Base-by-base conservation (phyloP, 2,329 filamentous ascomycete species). In the Cladorrhinum sp. region DNA sequence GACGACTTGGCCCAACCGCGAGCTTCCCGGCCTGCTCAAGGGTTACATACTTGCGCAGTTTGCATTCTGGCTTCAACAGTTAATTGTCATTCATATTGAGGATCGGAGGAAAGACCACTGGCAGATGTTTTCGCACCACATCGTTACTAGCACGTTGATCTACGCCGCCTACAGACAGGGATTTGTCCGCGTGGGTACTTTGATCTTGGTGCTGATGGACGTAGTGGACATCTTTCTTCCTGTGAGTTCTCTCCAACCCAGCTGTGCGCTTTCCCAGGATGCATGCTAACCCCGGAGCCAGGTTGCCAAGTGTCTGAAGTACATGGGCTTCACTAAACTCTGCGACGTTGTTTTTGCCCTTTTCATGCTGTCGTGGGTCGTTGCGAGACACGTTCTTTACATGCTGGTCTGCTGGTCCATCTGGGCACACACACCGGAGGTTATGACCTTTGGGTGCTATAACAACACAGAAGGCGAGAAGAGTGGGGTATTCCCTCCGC, bases 111-210 rank as follows among this genome's bases (percentile, higher is more conserved):
- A 98, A 78, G 95, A 99, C 70, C 89, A 97, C 76, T 90, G 86
- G 79, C 94, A 98, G 76, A 98, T 98, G 95, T 86, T 98, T 67
- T 88, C 86, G 18, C 95, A 98, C 75, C 95, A 99, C 77, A 85
- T 97, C 72, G 87, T 98, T 73, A 99, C 95, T 20, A 91, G 88
- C 70, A 79, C 81, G 4, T 85, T 99, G 50, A 87, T 99, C 65
- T 86, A 87, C 60, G 83, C 87, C 30, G 94, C 90, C 66, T 98
- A 98, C 74, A 85, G 87, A 66, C 96, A 96, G 73, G 88, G 94
- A 71, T 87, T 92, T 72, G 96, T 89, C 60, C 89, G 90, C 52
- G 91, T 96, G 26, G 94, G 92, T 58, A 95, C 93, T 71, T 83
- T 96, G 53, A 92, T 98, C 63, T 80, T 99, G 55, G 89, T 92